Evolutionary conservation across 495 filamentous ascomycete species (phyloP).

Genomic region (Trichoderma virens): DNA sequence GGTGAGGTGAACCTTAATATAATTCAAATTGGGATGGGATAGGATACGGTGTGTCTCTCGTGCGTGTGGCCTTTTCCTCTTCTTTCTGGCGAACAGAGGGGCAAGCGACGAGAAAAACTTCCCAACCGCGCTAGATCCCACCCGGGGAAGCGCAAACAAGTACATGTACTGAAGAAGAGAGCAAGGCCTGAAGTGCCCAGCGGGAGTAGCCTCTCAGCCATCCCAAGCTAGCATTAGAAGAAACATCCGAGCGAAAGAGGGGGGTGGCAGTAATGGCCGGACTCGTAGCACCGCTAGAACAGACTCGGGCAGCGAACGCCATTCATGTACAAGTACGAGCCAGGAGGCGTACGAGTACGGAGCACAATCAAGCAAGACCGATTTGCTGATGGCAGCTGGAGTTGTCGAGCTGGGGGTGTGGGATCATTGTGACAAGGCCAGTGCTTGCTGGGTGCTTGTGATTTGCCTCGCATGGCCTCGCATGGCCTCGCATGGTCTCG

Average conservation of each 20-base stretch:
- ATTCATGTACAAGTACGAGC: not conserved
- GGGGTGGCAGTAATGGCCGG: slow-evolving; percentile 1
- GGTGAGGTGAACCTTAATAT: slow-evolving; percentile 9
- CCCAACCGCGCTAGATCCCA: not conserved
- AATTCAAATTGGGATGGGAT: slow-evolving; percentile 1
- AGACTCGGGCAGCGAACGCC: not conserved
- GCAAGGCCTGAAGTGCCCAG: not conserved
- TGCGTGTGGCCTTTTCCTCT: not conserved
- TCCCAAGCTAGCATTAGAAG: not conserved
- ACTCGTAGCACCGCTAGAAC: not conserved
- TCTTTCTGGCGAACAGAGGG: not conserved
- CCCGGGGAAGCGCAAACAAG: slow-evolving; percentile 1
- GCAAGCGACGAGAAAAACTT: not conserved
- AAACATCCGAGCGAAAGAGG: slow-evolving; percentile 1
- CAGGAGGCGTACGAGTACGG: not conserved
- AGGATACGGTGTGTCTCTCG: not conserved
- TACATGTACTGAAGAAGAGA: not conserved
- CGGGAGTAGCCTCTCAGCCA: slow-evolving; percentile 5
- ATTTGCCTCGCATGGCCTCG: slow-evolving; percentile 5
- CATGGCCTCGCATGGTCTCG: not conserved
- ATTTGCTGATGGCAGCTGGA: slow-evolving; percentile 3
- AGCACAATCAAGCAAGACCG: not conserved
- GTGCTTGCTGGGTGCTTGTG: not conserved
- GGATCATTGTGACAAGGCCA: not conserved
- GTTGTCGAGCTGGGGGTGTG: not conserved